Base-by-base conservation (phyloP, 805 yeast genomes). In the Komagataella populi region DNA sequence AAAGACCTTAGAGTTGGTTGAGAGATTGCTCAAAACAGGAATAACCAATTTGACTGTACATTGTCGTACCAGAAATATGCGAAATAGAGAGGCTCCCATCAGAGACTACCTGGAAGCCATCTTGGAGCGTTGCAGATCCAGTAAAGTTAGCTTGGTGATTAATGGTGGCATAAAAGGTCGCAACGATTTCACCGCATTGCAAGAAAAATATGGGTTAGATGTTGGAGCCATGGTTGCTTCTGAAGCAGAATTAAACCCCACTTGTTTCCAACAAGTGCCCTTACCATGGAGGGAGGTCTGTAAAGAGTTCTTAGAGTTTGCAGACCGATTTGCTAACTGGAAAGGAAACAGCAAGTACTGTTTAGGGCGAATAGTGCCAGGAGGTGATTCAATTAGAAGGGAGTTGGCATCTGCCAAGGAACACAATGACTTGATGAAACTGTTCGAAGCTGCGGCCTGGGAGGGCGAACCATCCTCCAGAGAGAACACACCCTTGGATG, bases 171-270 rank as follows among this genome's bases (percentile, higher is more conserved):
- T 93, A 3, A 67, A 67, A 49, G 70, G 77, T 49, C 69, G 80
- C 47, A 54, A 59, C 3, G 93, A 90, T 51, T 78, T 75, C 54
- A 54, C 57, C 6, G 67, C 69, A 23, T 60, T 90, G 46, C 83
- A 78, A 59, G 57, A 65, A 7, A 62, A 66, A n/a, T 77, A 75
- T 57, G 78, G 82, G 0, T 73, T 74, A 1, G 77, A 77, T 50
- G 67, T 84, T n/a, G 96, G 98, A 3, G 90, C 87, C 6, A 91
- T 93, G 99, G 81, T 90, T 59, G 99, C 97, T 1, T 84, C 87
- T 36, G 80, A 81, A 30, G 98, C 97, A 0, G 98, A 93, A 66
- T 61, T 75, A 6, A 90, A 93, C 61, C 93, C 96, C 6, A 74
- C 95, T 1, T 82, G 87, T 44, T 93, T 93, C 63, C 63, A 64